Percentiles rank a stretch among this genome's conserved stretches.
phyloP scores from a whole-genome alignment of 345 rosid species.

The Brassica juncea region DNA sequence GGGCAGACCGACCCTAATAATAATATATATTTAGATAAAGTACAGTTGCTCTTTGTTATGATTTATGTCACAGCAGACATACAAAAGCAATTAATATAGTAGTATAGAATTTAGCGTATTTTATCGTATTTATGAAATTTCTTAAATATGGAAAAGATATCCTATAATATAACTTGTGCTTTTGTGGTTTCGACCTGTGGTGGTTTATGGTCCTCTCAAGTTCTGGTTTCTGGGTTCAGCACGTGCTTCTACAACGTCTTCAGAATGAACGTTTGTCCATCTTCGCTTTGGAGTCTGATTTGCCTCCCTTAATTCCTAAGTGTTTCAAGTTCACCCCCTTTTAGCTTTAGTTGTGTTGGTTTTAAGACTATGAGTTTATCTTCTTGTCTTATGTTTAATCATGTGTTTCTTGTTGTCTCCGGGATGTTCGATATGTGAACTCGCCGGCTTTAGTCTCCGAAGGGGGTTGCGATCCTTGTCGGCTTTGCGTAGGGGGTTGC shows the following conservation, averaged over 20 bases:
- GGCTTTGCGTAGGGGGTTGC: not conserved
- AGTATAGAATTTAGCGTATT: too few species aligned
- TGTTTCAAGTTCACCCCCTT: too few species aligned
- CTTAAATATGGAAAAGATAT: too few species aligned
- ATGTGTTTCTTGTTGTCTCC: not conserved
- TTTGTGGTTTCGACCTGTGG: not conserved
- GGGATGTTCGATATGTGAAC: not conserved
- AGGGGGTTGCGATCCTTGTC: not conserved
- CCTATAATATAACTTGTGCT: not conserved
- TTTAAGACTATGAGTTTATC: too few species aligned
- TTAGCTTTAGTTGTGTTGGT: too few species aligned
- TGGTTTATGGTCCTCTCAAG: not conserved
- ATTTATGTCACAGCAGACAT: too few species aligned
- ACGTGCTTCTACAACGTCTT: not conserved
- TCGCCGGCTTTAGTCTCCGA: not conserved
- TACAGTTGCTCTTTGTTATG: too few species aligned
- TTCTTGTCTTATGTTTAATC: too few species aligned
- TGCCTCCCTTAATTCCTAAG: not conserved
- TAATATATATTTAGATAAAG: too few species aligned
- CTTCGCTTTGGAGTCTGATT: not conserved
- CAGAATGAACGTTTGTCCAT: not conserved
- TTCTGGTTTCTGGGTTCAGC: not conserved
- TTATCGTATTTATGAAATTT: too few species aligned
- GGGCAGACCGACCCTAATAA: too few species aligned
- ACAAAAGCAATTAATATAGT: too few species aligned